Base-by-base conservation (phyloP, 352 stramenopile genomes). In the Pythium brassicae region DNA sequence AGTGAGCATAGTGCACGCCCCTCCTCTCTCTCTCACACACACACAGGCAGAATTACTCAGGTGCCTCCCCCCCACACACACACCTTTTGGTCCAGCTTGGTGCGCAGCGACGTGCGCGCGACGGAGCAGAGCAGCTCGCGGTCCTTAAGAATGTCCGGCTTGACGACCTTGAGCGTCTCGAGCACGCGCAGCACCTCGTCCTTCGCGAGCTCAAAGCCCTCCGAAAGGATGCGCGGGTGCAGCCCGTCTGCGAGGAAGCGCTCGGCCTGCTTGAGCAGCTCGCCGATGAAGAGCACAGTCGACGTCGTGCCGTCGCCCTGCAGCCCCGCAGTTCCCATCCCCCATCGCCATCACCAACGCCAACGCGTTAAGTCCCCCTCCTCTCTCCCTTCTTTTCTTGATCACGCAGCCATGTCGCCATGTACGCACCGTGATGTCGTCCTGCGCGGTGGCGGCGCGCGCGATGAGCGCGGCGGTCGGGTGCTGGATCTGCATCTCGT, bases 401-500 rank as follows among this genome's bases (percentile, higher is more conserved):
- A n/a, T n/a, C 19, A 54, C 8, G 19, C 22, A 35, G 10, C 32
- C 11, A 35, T 8, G 10, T 4, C 11, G 20, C 25, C 4, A 40
- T 12, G 11, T 8, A 54, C 63, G 27, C 42, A 89, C 82, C 57
- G 89, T 96, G 39, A 96, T 78, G 61, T 97, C 89, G 66, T 97
- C 94, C 80, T 99, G 97, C 6, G 97, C 97, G 4, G 97, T 99
- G 26, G 97, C 97, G 1, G 97, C 98, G 20, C 97, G 88, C 22
- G 97, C 97, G 74, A 99, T 99, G 64, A 99, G 80, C 44, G 92
- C 91, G 19, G 97, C 97, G 22, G 97, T 99, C 62, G 97, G 97
- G 87, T 99, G 97, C 72, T 97, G 87, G 78, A 98, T 98, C 83
- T 99, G 97, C 97, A 99, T 99, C 86, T 99, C 97, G 67, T 99